Percentiles rank a stretch among this genome's conserved stretches.
These are phyloP conservation scores for Neopestalotiopsis sp. DNA, from an alignment of 2,329 filamentous ascomycete species.

Conservation along the genomic window DNA sequence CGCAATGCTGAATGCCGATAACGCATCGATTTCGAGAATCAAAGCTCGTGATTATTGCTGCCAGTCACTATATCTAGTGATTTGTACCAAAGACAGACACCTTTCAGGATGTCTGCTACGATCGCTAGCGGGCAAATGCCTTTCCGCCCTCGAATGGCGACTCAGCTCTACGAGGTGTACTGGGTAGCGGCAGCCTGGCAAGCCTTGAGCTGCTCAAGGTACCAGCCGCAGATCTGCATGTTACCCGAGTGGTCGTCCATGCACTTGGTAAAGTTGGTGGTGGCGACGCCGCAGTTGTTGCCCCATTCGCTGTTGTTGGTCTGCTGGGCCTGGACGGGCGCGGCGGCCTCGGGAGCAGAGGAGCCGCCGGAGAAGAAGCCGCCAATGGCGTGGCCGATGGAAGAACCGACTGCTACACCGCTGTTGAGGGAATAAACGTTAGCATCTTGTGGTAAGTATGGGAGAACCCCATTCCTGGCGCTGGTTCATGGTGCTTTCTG, in stretches of 20 bases:
- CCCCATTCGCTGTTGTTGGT: conserved; percentile 60
- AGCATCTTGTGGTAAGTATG: not conserved
- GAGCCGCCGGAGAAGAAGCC: conserved; percentile 82
- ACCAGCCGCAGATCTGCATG: conserved; percentile 97
- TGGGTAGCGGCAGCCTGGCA: conserved; percentile 79
- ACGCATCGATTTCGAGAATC: too few relatives aligned
- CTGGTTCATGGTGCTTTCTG: not conserved
- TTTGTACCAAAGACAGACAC: too few relatives aligned
- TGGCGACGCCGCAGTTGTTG: conserved; percentile 78
- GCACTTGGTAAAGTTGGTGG: conserved; percentile 89
- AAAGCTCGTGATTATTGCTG: not conserved
- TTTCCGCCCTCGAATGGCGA: conserved; percentile 35
- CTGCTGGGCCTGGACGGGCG: conserved; percentile 47
- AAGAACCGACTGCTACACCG: conserved; percentile 94
- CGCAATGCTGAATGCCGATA: not conserved
- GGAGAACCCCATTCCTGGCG: too few relatives aligned
- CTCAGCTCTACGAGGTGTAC: conserved; percentile 46
- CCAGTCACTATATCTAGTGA: too few relatives aligned
- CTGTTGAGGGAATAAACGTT: conserved; percentile 49
- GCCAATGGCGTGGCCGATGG: conserved; percentile 92
- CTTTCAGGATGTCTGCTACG: too few relatives aligned
- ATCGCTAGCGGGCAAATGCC: not conserved
- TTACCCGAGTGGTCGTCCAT: conserved; percentile 95
- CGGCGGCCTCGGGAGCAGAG: conserved; percentile 54
- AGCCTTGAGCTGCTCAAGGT: conserved; percentile 94